Base-by-base conservation (phyloP, 164 flowering plant genomes). In the Amborella trichopoda region DNA sequence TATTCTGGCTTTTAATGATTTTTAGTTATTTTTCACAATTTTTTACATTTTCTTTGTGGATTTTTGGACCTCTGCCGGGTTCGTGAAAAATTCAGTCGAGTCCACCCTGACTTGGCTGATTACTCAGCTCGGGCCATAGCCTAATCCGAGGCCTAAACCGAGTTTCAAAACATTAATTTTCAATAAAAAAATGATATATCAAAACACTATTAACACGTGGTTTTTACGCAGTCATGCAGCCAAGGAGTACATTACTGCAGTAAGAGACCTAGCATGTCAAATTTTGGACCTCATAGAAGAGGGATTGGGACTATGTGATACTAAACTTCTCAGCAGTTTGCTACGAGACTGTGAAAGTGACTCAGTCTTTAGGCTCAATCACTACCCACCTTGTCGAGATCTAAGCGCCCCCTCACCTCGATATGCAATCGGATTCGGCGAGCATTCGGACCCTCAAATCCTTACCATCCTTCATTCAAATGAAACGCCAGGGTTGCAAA, bases 361-460 rank as follows among this genome's bases (percentile, higher is more conserved):
- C 52, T 86, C 94, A 0, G 26, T 77, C 23, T 53, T 86, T n/a
- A 55, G 94, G 52, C 54, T 90, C 50, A 90, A 90, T 68, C 76
- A 79, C 79, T 90, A 86, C 56, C 98, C 87, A 12, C 58, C 74
- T 8, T 30, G 30, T 51, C 32, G 28, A 1, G 60, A 46, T 13
- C 5, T 49, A 49, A 48, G 54, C 50, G 26, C 61, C 42, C 49
- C 64, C 6, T 17, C 46, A 4, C 59, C 34, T 18, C 40, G 28
- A 16, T 14, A 28, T 28, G 44, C 60, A 22, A 59, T 80, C 8
- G 95, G 95, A 8, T 82, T 85, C 41, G 95, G 91, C 5, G 95
- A 80, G 64, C 95, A 85, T 45, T 66, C 91, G 11, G 95, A 85
- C 67, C 95, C 95, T 61, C 88, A 80, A 64, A 74, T 85, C 55